phyloP scores from a whole-genome alignment of 352 stramenopile genomes.

The Phytophthora nicotianae region DNA sequence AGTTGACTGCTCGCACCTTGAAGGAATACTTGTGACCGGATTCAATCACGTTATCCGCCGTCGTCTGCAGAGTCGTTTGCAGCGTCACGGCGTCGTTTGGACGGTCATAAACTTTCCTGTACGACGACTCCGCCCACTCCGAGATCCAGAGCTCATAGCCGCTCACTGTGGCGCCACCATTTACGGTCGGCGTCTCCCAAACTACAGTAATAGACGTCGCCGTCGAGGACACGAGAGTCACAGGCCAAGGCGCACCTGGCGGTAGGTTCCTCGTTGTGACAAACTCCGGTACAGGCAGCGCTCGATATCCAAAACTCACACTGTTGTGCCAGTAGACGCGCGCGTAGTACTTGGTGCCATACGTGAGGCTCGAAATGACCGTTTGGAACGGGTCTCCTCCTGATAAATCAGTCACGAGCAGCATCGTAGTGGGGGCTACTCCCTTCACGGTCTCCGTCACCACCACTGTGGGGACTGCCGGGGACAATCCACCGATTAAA shows the following conservation, averaged over 20 bases:
- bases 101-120: slow-evolving; percentile 94
- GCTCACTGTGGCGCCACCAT: slow-evolving; percentile 91
- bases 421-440: slow-evolving; percentile 43
- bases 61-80: slow-evolving; percentile 78
- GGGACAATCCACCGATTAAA: slow-evolving; percentile 48
- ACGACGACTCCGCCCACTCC: slow-evolving; percentile 89
- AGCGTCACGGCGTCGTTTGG: slow-evolving; percentile 76
- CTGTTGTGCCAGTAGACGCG: slow-evolving; percentile 91
- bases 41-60: slow-evolving; percentile 89
- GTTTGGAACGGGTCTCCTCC: slow-evolving; percentile 72
- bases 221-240: slow-evolving; percentile 90
- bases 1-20: slow-evolving; percentile 95
- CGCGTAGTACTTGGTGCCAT: slow-evolving; percentile 91
- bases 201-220: slow-evolving; percentile 90
- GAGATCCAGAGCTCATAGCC: slow-evolving; percentile 97
- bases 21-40: slow-evolving; percentile 93
- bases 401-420: slow-evolving; percentile 79
- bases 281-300: slow-evolving; percentile 73
- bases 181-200: slow-evolving; percentile 91
- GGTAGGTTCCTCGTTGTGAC: slow-evolving; percentile 88
- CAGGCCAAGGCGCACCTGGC: slow-evolving; percentile 82
- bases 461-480: slow-evolving; percentile 46
- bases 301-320: slow-evolving; percentile 81
- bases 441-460: slow-evolving; percentile 65
- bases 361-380: slow-evolving; percentile 68